phyloP scores from a whole-genome alignment of 805 yeast genomes.

The Candida endomychidarum region DNA sequence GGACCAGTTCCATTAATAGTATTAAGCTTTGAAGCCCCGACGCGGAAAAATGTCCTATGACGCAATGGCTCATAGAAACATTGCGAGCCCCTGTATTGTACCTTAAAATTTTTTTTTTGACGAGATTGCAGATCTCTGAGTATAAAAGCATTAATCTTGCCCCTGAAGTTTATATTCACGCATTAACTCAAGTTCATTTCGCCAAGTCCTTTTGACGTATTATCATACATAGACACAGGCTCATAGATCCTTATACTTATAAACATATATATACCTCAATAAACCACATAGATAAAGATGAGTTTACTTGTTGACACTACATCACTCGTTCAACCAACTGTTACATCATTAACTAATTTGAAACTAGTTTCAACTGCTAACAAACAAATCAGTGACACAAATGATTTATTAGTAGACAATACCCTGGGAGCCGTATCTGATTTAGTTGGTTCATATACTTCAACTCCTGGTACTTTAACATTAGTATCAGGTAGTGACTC shows the following conservation, averaged over 20 bases:
- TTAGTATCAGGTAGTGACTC: constrained; percentile 16
- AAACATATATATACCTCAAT: too few relatives aligned
- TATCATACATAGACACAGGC: too few relatives aligned
- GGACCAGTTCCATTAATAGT: too few relatives aligned
- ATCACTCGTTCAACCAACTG: constrained; percentile 7
- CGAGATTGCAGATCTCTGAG: constrained; percentile 4
- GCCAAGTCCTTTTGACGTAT: too few relatives aligned
- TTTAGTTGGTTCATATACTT: constrained; percentile 10
- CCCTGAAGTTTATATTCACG: not conserved
- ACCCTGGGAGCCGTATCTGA: not conserved
- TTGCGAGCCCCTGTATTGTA: constrained; percentile 1
- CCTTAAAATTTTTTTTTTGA: constrained; percentile 6
- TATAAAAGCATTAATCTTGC: not conserved
- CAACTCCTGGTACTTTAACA: constrained; percentile 12
- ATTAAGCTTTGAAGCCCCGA: not conserved
- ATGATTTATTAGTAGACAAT: constrained; percentile 7
- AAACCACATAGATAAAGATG: not conserved
- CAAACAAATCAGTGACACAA: not conserved
- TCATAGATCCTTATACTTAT: too few relatives aligned
- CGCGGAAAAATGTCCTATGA: constrained; percentile 1
- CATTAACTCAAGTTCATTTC: too few relatives aligned
- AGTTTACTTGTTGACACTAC: constrained; percentile 9
- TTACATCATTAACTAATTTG: constrained; percentile 3
- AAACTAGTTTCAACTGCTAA: constrained; percentile 1
- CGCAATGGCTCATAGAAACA: constrained; percentile 1